phyloP scores from a whole-genome alignment of 441 rosid genomes.

The Adansonia grandidieri region DNA sequence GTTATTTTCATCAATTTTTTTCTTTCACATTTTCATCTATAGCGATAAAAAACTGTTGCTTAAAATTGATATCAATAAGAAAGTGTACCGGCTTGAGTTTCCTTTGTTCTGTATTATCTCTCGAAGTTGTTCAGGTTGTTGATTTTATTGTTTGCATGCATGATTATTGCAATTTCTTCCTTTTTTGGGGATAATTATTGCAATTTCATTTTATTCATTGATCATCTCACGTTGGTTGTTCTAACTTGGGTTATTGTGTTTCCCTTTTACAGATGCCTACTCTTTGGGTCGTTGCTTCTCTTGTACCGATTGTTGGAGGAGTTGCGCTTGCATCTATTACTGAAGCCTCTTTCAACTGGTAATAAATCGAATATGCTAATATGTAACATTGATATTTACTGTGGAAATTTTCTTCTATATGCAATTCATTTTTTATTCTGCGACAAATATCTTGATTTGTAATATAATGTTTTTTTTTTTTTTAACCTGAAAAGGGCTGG shows the following conservation, averaged over 20 bases:
- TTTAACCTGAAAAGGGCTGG: slow-evolving; percentile 76
- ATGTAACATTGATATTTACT: no score
- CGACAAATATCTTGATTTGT: no score
- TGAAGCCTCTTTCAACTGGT: slow-evolving; percentile 97
- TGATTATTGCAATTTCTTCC: neutral
- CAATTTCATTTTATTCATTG: no score
- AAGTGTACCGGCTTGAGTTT: neutral
- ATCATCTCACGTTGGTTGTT: neutral
- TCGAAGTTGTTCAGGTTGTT: neutral
- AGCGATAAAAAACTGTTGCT: no score
- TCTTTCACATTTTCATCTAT: neutral
- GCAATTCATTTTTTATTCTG: no score
- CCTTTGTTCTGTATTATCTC: neutral
- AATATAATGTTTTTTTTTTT: no score
- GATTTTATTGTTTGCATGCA: neutral
- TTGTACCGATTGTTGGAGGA: slow-evolving; percentile 92
- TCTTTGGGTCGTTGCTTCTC: slow-evolving; percentile 82
- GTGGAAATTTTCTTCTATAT: no score
- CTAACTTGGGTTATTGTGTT: neutral
- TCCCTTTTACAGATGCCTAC: slow-evolving; percentile 66
- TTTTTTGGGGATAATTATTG: no score
- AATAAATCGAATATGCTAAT: slow-evolving; percentile 25
- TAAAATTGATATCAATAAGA: neutral
- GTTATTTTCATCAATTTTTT: neutral
- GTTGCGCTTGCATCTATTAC: slow-evolving; percentile 94